These are phyloP conservation scores for Colletotrichum tanaceti DNA, from an alignment of 2,329 filamentous ascomycete species.

Conservation along the genomic window DNA sequence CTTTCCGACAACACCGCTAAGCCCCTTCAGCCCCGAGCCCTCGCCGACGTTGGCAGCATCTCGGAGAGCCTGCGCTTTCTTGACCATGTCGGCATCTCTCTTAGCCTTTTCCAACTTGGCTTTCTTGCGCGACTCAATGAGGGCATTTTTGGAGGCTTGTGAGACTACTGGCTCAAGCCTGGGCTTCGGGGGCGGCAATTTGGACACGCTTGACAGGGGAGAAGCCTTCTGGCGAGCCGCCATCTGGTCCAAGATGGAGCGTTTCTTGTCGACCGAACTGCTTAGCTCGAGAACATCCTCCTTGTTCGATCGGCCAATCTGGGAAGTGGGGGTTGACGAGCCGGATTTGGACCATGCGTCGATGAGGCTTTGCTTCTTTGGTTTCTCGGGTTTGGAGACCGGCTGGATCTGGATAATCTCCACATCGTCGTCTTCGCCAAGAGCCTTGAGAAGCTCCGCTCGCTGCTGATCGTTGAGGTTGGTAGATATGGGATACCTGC, in stretches of 20 bases:
- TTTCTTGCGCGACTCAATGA: conserved; percentile 46
- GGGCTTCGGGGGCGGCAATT: conserved; percentile 29
- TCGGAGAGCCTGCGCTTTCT: conserved; percentile 72
- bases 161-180: conserved; percentile 32
- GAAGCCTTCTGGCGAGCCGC: conserved; percentile 51
- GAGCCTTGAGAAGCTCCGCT: conserved; percentile 78
- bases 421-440: conserved; percentile 69
- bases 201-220: conserved; percentile 22
- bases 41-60: conserved; percentile 73
- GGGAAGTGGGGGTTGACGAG: conserved; percentile 43
- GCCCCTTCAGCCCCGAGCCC: conserved; percentile 79
- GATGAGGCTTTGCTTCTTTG: conserved; percentile 69
- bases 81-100: conserved; percentile 78
- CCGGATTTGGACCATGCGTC: conserved; percentile 71
- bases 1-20: conserved; percentile 78
- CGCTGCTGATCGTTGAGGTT: conserved; percentile 86
- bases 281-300: conserved; percentile 61
- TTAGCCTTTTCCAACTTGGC: conserved; percentile 74
- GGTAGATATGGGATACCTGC: conserved; percentile 73
- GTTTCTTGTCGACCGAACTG: conserved; percentile 58
- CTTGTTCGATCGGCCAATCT: conserved; percentile 53
- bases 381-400: conserved; percentile 49
- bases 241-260: conserved; percentile 59
- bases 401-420: conserved; percentile 59
- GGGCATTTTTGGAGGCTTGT: conserved; percentile 35